Conservation (phyloP, 768 basidiomycete genomes). For the Mycena rosella region DNA sequence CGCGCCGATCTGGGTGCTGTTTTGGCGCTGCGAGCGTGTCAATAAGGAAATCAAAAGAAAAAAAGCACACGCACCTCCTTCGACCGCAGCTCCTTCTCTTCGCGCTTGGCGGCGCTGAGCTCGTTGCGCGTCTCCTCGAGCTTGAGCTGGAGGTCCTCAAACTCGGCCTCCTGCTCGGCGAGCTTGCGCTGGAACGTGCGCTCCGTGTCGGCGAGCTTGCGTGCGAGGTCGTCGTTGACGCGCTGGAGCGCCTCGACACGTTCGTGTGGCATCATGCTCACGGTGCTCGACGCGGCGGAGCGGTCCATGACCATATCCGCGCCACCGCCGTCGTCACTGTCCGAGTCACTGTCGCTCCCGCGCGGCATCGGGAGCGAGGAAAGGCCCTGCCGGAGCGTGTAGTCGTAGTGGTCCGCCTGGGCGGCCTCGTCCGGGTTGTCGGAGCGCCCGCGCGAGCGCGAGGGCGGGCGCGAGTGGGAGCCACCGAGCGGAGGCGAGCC, state of each 20-base stretch:
- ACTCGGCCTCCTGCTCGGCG: constrained; percentile 82
- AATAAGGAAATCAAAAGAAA: constrained; percentile 12
- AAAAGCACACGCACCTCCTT: constrained; percentile 75
- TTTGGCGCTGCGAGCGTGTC: constrained; percentile 63
- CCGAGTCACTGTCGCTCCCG: constrained; percentile 58
- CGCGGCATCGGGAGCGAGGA: constrained; percentile 73
- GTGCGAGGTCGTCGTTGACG: constrained; percentile 78
- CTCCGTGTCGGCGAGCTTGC: constrained; percentile 84
- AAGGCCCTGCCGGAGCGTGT: constrained; percentile 51
- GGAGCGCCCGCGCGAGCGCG: constrained; percentile 55
- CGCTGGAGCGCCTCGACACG: constrained; percentile 80
- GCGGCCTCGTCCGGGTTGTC: constrained; percentile 42
- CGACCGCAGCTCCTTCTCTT: constrained; percentile 91
- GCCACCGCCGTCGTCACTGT: constrained; percentile 68
- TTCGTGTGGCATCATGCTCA: constrained; percentile 80
- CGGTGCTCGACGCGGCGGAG: constrained; percentile 59
- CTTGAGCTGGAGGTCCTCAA: constrained; percentile 82
- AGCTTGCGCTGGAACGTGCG: constrained; percentile 74
- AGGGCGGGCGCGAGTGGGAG: constrained; percentile 70
- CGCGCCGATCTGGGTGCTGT: constrained; percentile 72
- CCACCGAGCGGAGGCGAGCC: constrained; percentile 53
- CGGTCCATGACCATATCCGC: constrained; percentile 68
- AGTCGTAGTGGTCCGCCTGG: constrained; percentile 50
- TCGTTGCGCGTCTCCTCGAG: constrained; percentile 86
- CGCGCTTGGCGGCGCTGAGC: constrained; percentile 82